Conservation (phyloP, 192 early-diverging fungal genomes). For the Coemansia sp. region DNA sequence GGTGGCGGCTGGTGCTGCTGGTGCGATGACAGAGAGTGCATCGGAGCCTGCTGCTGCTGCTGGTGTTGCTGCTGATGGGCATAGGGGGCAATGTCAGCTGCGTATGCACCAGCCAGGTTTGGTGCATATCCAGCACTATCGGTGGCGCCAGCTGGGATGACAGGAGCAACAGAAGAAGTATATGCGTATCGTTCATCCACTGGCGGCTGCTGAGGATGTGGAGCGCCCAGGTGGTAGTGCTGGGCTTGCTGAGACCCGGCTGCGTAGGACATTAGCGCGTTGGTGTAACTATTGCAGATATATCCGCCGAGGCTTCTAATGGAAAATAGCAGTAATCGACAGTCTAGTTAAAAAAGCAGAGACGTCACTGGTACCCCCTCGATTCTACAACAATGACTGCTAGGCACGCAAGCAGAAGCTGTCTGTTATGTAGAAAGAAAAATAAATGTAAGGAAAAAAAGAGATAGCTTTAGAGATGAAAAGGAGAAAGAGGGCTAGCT, state of each 20-base stretch:
- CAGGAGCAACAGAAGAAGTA: constrained; percentile 7
- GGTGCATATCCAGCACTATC: constrained; percentile 19
- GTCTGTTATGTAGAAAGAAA: not conserved
- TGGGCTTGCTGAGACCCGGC: constrained; percentile 12
- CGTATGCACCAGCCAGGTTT: constrained; percentile 21
- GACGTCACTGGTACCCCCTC: not conserved
- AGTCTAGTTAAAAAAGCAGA: not conserved
- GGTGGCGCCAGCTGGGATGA: not conserved
- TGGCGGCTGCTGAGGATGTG: constrained; percentile 3
- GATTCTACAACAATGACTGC: not conserved
- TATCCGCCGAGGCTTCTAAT: not conserved
- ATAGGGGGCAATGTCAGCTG: constrained; percentile 19
- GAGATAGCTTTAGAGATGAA: not conserved
- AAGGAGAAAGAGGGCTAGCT: not conserved
- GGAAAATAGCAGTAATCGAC: constrained; percentile 6
- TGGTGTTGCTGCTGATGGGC: constrained; percentile 1
- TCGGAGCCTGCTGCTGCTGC: constrained; percentile 10
- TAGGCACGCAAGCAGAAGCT: not conserved
- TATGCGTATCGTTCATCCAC: constrained; percentile 16
- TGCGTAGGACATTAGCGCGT: constrained; percentile 15
- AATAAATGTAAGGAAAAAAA: not conserved
- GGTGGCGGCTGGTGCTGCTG: constrained; percentile 14
- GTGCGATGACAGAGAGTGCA: constrained; percentile 4
- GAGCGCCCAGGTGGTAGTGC: constrained; percentile 10
- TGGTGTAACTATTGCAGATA: not conserved